Percentiles rank a stretch among this genome's conserved stretches.
phyloP scores from a whole-genome alignment of 2,329 filamentous ascomycete genomes.

The Sporothrix brunneoviolacea region DNA sequence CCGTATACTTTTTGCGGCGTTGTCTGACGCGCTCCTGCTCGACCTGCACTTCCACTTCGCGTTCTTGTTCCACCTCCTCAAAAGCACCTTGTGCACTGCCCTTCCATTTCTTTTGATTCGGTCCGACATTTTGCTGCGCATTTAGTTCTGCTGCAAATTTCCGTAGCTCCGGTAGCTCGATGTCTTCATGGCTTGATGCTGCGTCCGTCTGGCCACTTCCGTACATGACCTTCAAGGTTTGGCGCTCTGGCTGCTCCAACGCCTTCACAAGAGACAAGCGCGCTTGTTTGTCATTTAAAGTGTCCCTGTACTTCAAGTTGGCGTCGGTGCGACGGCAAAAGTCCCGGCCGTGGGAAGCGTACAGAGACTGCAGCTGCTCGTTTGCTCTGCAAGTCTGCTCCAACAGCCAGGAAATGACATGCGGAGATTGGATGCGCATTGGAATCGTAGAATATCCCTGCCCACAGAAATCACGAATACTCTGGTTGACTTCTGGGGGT shows the following conservation, averaged over 20 bases:
- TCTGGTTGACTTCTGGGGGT: conserved; percentile 55
- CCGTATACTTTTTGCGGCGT: not conserved
- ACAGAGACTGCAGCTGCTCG: conserved; percentile 52
- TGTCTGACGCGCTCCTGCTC: conserved; percentile 40
- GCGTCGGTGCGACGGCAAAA: conserved; percentile 53
- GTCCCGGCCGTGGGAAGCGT: conserved; percentile 53
- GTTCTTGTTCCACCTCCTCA: conserved; percentile 53
- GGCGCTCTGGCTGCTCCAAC: conserved; percentile 47
- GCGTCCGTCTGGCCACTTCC: conserved; percentile 22
- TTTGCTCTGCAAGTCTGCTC: conserved; percentile 55
- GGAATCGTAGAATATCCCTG: conserved; percentile 19
- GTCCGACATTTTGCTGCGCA: conserved; percentile 21
- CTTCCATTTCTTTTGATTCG: too few species aligned
- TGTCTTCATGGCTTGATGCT: conserved; percentile 11
- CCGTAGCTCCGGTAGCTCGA: conserved; percentile 20
- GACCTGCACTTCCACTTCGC: conserved; percentile 53
- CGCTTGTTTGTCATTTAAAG: conserved; percentile 29
- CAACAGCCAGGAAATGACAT: conserved; percentile 51
- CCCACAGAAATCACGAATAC: conserved; percentile 43
- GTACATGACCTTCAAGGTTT: conserved; percentile 54
- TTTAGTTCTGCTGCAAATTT: conserved; percentile 26
- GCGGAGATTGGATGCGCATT: conserved; percentile 31
- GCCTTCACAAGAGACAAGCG: conserved; percentile 35
- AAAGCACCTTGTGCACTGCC: conserved; percentile 32
- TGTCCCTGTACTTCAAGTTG: conserved; percentile 33